phyloP scores from a whole-genome alignment of 352 stramenopile genomes.

The Globisporangium cederbergense region DNA sequence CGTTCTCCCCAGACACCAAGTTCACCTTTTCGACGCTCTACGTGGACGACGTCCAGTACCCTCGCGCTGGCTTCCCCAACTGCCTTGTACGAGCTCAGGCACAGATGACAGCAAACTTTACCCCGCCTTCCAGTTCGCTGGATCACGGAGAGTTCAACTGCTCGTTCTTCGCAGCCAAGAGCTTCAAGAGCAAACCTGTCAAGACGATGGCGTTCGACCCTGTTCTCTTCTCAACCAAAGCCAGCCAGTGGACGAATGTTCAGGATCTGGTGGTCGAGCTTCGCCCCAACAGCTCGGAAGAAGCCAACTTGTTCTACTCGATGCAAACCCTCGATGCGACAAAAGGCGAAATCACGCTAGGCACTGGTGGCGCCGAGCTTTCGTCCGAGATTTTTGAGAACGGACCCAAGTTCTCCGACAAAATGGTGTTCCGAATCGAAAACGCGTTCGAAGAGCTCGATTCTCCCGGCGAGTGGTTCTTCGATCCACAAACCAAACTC shows the following conservation, averaged over 20 bases:
- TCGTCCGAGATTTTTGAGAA: conserved; percentile 35
- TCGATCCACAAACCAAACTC: conserved; percentile 36
- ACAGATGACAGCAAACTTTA: background rate
- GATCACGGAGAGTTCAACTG: conserved; percentile 31
- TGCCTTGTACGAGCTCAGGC: conserved; percentile 26
- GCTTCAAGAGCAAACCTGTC: conserved; percentile 2
- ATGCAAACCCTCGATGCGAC: conserved; percentile 25
- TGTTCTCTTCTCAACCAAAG: conserved; percentile 36
- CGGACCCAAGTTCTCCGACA: conserved; percentile 17
- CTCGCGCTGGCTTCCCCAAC: conserved; percentile 56
- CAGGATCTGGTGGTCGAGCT: conserved; percentile 31
- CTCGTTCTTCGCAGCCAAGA: conserved; percentile 25
- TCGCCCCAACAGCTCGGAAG: conserved; percentile 22
- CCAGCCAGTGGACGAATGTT: conserved; percentile 36
- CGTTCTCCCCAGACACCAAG: conserved; percentile 27
- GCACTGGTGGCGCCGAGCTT: conserved; percentile 52
- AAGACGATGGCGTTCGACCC: conserved; percentile 31
- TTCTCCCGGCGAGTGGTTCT: conserved; percentile 65
- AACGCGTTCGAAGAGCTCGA: conserved; percentile 66
- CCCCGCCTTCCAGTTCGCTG: background rate
- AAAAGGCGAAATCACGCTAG: conserved; percentile 26
- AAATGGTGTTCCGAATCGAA: conserved; percentile 48
- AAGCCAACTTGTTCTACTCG: conserved; percentile 43
- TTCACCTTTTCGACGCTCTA: conserved; percentile 48
- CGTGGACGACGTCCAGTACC: conserved; percentile 38